These are phyloP conservation scores for Hordeum pubiflorum DNA, from an alignment of 202 grass and related monocot species.

Conservation along the genomic window DNA sequence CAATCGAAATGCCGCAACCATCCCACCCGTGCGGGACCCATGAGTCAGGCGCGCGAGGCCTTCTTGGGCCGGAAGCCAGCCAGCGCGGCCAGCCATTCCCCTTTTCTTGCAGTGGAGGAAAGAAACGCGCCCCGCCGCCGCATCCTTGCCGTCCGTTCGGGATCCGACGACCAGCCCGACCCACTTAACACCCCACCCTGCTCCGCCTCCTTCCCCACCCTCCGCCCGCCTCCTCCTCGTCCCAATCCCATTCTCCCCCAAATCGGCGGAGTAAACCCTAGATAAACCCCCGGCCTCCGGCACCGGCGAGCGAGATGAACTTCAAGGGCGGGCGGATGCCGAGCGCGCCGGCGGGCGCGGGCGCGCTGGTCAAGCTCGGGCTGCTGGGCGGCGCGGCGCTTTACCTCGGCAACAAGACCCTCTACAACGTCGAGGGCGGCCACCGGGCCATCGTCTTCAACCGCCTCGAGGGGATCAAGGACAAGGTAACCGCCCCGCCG, in stretches of 20 bases:
- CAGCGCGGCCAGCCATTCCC: background rate
- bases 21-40: background rate
- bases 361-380: constrained; percentile 37
- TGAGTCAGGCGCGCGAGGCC: background rate
- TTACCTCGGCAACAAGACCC: constrained; percentile 46
- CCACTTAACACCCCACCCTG: background rate
- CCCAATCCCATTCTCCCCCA: background rate
- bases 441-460: constrained; percentile 98
- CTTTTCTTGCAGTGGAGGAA: background rate
- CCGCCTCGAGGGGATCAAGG: constrained; percentile 79
- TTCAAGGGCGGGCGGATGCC: constrained; percentile 47
- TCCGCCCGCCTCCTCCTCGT: background rate
- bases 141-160: background rate
- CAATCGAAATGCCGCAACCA: background rate
- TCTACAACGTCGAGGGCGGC: constrained; percentile 94
- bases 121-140: background rate
- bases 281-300: background rate
- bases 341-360: constrained; percentile 24
- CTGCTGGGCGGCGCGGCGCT: constrained; percentile 50
- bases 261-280: background rate
- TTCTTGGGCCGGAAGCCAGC: background rate
- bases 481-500: constrained; percentile 39
- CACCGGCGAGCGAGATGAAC: constrained; percentile 36
- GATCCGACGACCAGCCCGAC: background rate
- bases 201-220: background rate